Conservation (phyloP, 345 rosid species). For the Citropsis articulata region DNA sequence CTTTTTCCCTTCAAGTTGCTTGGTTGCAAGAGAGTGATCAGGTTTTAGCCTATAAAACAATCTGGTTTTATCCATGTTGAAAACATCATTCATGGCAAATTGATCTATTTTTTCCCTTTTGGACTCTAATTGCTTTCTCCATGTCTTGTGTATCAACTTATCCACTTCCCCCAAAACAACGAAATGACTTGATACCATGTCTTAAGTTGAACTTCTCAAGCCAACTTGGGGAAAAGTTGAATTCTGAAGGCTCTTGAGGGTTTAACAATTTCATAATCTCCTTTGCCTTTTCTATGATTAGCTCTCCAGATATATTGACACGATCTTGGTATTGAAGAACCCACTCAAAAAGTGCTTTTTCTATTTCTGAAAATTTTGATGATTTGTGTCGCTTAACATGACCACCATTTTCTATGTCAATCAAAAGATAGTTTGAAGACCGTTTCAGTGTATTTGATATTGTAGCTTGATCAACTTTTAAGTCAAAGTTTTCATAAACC, state of each 20-base stretch:
- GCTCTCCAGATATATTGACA: background rate
- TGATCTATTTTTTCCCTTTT: background rate
- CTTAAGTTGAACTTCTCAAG: slow-evolving; percentile 5
- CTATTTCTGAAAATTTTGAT: background rate
- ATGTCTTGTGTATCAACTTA: background rate
- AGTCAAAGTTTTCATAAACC: background rate
- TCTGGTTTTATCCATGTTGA: background rate
- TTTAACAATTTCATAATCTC: background rate
- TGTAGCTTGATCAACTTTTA: background rate
- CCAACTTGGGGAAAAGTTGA: background rate
- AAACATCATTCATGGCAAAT: background rate
- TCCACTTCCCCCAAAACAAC: background rate
- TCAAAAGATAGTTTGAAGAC: background rate
- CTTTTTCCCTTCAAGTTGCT: background rate
- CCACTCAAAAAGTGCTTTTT: background rate
- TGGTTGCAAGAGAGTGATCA: background rate
- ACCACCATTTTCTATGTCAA: background rate
- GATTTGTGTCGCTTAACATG: background rate
- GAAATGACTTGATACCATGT: background rate
- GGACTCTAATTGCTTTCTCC: background rate
- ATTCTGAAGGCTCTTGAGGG: background rate
- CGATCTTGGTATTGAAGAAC: background rate
- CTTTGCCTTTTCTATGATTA: background rate
- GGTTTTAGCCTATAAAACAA: background rate
- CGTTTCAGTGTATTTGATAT: background rate